phyloP scores from a whole-genome alignment of 1,284 basidiomycete genomes.

The Malassezia yamatoensis region DNA sequence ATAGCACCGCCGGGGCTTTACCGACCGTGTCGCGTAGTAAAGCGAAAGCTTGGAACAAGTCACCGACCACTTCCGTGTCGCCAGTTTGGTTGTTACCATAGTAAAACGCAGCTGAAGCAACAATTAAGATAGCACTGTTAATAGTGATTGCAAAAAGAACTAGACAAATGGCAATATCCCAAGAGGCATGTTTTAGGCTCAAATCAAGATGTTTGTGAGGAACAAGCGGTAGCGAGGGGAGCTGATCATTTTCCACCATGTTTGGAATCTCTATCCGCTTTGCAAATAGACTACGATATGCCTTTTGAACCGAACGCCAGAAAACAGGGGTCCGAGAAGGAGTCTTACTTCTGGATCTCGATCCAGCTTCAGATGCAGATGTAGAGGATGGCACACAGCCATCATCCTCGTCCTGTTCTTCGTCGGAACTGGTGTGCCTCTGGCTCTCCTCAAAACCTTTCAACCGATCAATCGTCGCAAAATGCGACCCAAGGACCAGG shows the following conservation, averaged over 20 bases:
- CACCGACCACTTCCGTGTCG: constrained; percentile 26
- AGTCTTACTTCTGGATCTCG: neutral
- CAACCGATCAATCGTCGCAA: constrained; percentile 34
- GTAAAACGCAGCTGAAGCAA: constrained; percentile 52
- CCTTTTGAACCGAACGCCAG: neutral
- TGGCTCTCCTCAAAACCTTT: neutral
- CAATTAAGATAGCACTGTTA: constrained; percentile 62
- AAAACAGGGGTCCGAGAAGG: neutral
- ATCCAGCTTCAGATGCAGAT: neutral
- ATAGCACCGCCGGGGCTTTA: constrained; percentile 29
- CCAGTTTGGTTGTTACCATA: constrained; percentile 21
- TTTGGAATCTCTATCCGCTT: constrained; percentile 7
- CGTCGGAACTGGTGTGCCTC: neutral
- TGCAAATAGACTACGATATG: constrained; percentile 2
- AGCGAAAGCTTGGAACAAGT: constrained; percentile 37
- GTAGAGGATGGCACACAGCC: neutral
- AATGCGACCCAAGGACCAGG: constrained; percentile 72
- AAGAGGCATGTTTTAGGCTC: constrained; percentile 40
- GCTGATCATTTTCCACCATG: neutral
- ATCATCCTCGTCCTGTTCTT: neutral
- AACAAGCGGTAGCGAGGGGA: constrained; percentile 4
- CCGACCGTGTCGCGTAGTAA: constrained; percentile 31
- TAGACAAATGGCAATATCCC: constrained; percentile 45
- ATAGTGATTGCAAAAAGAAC: constrained; percentile 57
- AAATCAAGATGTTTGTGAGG: constrained; percentile 25